Conservation (phyloP, 225 moss, liverwort and hornwort species). For the Takakia lepidozioides region DNA sequence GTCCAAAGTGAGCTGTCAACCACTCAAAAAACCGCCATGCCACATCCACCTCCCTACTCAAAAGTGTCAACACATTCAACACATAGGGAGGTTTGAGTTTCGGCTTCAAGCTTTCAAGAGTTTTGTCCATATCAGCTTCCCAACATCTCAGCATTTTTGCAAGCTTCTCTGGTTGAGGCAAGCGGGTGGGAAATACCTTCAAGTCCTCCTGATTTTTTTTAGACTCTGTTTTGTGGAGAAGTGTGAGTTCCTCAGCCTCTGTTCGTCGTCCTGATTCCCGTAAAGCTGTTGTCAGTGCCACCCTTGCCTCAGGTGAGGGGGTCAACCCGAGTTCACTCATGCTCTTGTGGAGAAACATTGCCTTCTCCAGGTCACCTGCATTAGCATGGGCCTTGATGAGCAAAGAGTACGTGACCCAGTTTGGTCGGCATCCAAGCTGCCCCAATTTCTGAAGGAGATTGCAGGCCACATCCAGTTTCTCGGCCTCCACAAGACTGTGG, state of each 20-base stretch:
- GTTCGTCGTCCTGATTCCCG: slow-evolving; percentile 19
- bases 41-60: slow-evolving; percentile 43
- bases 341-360: slow-evolving; percentile 40
- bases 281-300: slow-evolving; percentile 19
- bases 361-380: slow-evolving; percentile 33
- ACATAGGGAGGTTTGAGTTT: slow-evolving; percentile 48
- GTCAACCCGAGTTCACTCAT: slow-evolving; percentile 45
- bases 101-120: slow-evolving; percentile 45
- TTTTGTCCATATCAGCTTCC: slow-evolving; percentile 35
- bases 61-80: slow-evolving; percentile 48
- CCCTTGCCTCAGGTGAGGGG: slow-evolving; percentile 27
- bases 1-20: slow-evolving; percentile 43
- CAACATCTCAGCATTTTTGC: slow-evolving; percentile 39
- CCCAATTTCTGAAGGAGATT: slow-evolving; percentile 45
- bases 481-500: slow-evolving; percentile 39
- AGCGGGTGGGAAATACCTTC: slow-evolving; percentile 20
- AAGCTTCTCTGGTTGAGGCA: slow-evolving; percentile 31
- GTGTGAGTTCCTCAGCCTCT: slow-evolving; percentile 25
- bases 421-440: slow-evolving; percentile 44
- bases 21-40: slow-evolving; percentile 66
- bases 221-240: slow-evolving; percentile 11
- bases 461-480: slow-evolving; percentile 38
- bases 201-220: slow-evolving; percentile 11
- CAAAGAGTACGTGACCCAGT: slow-evolving; percentile 32
- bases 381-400: slow-evolving; percentile 44